phyloP scores from a whole-genome alignment of 1,284 basidiomycete genomes.

The Malassezia yamatoensis region DNA sequence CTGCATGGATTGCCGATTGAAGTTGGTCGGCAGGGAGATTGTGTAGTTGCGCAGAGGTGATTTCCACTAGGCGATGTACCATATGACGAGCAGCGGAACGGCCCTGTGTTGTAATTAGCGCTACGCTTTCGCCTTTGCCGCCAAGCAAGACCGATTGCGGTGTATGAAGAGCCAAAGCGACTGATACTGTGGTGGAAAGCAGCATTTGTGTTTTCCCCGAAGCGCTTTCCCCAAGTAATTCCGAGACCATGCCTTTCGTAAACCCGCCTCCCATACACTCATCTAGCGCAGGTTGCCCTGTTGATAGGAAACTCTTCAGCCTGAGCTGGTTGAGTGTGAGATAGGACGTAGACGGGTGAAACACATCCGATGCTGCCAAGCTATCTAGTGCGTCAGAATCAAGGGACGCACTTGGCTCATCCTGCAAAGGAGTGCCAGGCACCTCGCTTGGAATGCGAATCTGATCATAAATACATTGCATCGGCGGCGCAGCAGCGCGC shows the following conservation, averaged over 20 bases:
- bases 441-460: neutral
- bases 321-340: neutral
- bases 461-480: slow-evolving; percentile 1
- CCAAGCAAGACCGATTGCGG: neutral
- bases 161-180: slow-evolving; percentile 21
- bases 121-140: slow-evolving; percentile 5
- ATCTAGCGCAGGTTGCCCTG: slow-evolving; percentile 18
- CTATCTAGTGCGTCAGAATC: neutral
- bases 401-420: neutral
- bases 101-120: slow-evolving; percentile 12
- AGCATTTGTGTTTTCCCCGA: slow-evolving; percentile 38
- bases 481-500: slow-evolving; percentile 2
- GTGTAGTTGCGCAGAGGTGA: neutral
- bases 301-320: neutral
- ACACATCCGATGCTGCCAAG: too few species aligned
- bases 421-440: slow-evolving; percentile 7
- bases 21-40: neutral
- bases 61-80: slow-evolving; percentile 18
- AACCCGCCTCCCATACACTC: slow-evolving; percentile 24
- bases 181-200: slow-evolving; percentile 24
- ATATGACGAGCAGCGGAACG: slow-evolving; percentile 12
- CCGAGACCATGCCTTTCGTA: slow-evolving; percentile 21
- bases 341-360: too few species aligned
- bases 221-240: slow-evolving; percentile 34
- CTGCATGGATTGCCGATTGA: neutral